Evolutionary conservation across 208 protist genomes (phyloP).

Genomic region (Crithidia mellificae): DNA sequence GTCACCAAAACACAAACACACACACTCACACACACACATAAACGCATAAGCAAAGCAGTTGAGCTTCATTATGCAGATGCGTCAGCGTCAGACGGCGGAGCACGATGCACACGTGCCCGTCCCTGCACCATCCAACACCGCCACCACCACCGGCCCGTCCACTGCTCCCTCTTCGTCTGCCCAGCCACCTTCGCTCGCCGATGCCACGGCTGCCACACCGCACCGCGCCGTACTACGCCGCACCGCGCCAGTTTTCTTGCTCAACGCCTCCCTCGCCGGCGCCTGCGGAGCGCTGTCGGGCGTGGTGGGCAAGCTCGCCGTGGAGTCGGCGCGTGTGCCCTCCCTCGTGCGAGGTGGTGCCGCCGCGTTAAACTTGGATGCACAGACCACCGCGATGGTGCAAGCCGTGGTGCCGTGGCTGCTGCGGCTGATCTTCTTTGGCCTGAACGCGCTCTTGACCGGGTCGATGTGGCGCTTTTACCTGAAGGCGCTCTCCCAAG

Average conservation of each 20-base stretch:
- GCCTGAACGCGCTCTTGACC: conserved; percentile 63
- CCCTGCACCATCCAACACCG: background rate
- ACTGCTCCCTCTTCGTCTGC: background rate
- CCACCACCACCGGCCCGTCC: background rate
- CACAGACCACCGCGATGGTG: conserved; percentile 16
- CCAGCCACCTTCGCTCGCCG: background rate
- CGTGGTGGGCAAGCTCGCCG: conserved; percentile 74
- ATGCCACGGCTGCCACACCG: conserved; percentile 9
- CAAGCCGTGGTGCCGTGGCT: conserved; percentile 35
- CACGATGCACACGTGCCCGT: conserved; percentile 8
- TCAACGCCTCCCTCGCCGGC: conserved; percentile 72
- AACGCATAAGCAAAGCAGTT: too few species aligned
- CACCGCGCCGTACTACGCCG: conserved; percentile 3
- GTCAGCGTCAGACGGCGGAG: conserved; percentile 8
- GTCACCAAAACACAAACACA: too few species aligned
- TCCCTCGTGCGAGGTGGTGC: conserved; percentile 19
- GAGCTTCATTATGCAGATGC: conserved; percentile 8
- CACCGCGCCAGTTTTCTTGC: conserved; percentile 43
- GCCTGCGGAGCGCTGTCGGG: conserved; percentile 68
- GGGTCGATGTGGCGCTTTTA: conserved; percentile 89
- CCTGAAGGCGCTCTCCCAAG: conserved; percentile 75
- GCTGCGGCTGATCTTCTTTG: conserved; percentile 52
- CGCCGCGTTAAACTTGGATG: conserved; percentile 11
- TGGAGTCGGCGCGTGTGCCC: conserved; percentile 37
- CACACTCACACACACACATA: too few species aligned